Evolutionary conservation across 2,329 filamentous ascomycete genomes (phyloP).

Genomic region (Tolypocladium amazonense): DNA sequence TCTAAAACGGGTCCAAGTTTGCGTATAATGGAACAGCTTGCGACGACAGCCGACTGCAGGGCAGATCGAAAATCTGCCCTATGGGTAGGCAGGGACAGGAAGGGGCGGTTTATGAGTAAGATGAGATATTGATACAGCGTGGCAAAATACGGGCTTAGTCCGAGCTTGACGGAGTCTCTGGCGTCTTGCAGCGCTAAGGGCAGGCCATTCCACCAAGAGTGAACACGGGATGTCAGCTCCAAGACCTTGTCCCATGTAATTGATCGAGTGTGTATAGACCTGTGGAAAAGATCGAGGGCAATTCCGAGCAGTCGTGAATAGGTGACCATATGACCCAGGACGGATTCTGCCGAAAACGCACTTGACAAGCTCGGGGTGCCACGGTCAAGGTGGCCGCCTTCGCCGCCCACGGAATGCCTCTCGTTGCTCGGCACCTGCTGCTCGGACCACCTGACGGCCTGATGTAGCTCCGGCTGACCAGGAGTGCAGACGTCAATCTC

Average conservation of each 20-base stretch:
- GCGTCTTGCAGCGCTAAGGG: not conserved
- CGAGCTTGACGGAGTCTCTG: not conserved
- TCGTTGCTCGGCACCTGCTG: not conserved
- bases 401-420: not conserved
- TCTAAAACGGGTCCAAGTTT: not conserved
- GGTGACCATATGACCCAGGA: not conserved
- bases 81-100: not conserved
- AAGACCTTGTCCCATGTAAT: not conserved
- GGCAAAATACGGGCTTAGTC: not conserved
- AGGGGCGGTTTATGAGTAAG: not conserved
- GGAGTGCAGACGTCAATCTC: constrained; percentile 27
- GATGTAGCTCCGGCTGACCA: constrained; percentile 9
- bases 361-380: not conserved
- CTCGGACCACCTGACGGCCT: not conserved
- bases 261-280: not conserved
- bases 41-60: not conserved
- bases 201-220: not conserved
- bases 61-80: not conserved
- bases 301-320: not conserved
- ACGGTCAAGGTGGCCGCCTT: not conserved
- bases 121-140: not conserved
- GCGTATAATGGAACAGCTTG: not conserved
- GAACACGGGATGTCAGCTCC: not conserved
- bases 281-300: not conserved
- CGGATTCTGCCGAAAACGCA: not conserved